Percentiles rank a stretch among this genome's conserved stretches.
Conservation (phyloP, 768 basidiomycete genomes). For the Pholiota microspora region DNA sequence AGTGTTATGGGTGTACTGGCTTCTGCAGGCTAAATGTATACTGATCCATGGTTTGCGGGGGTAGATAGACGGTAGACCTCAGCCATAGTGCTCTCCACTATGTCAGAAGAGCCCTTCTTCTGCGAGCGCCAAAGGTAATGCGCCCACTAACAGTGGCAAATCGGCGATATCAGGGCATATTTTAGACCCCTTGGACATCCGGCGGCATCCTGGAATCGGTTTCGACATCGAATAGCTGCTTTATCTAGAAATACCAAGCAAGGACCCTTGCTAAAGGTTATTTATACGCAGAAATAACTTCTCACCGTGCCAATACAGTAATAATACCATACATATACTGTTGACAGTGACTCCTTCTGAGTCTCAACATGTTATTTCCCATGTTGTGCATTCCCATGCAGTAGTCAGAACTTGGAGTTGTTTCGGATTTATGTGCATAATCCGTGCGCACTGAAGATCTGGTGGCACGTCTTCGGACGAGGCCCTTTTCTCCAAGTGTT, state of each 20-base stretch:
- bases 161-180: background rate
- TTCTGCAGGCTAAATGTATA: background rate
- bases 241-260: background rate
- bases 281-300: background rate
- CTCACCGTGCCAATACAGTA: background rate
- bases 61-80: background rate
- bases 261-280: background rate
- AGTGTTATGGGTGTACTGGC: background rate
- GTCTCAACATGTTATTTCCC: no score
- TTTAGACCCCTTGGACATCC: background rate
- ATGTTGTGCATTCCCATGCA: background rate
- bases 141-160: background rate
- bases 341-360: no score
- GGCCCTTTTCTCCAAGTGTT: no score
- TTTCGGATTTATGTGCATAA: constrained; percentile 4
- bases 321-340: background rate
- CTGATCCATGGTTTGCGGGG: constrained; percentile 9
- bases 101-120: background rate
- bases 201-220: constrained; percentile 5
- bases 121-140: background rate
- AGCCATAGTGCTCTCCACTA: background rate
- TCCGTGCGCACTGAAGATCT: constrained; percentile 2
- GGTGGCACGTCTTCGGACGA: no score
- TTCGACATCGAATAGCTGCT: constrained; percentile 4
- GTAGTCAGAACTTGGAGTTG: background rate